phyloP scores from a whole-genome alignment of 345 rosid species.

The Capsella bursapastoris region DNA sequence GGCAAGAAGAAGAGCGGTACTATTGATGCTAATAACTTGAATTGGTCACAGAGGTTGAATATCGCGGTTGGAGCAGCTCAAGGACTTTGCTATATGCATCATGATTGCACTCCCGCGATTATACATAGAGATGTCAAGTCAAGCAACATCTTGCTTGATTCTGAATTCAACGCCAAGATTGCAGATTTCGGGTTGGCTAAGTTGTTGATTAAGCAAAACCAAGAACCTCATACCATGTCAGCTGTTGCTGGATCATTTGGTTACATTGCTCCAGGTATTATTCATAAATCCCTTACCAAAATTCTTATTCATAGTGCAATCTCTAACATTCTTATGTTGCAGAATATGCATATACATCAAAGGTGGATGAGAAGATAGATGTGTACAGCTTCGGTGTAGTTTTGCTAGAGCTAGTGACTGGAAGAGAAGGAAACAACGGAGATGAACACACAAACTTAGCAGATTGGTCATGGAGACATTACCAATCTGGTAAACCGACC shows the following conservation, averaged over 20 bases:
- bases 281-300: too few relatives aligned
- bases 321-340: slow-evolving; percentile 35
- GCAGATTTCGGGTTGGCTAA: slow-evolving; percentile 97
- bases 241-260: slow-evolving; percentile 90
- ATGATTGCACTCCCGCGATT: slow-evolving; percentile 70
- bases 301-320: neutral
- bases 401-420: slow-evolving; percentile 82
- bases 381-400: slow-evolving; percentile 95
- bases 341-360: slow-evolving; percentile 80
- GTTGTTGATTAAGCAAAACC: slow-evolving; percentile 58
- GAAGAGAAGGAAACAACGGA: slow-evolving; percentile 65
- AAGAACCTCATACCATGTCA: slow-evolving; percentile 76
- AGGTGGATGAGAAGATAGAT: slow-evolving; percentile 80
- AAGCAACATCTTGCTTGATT: slow-evolving; percentile 83
- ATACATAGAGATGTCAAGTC: slow-evolving; percentile 92
- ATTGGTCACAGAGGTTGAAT: slow-evolving; percentile 75
- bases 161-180: slow-evolving; percentile 70
- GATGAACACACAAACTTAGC: slow-evolving; percentile 77
- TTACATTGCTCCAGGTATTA: slow-evolving; percentile 85
- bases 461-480: slow-evolving; percentile 86
- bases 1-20: slow-evolving; percentile 48
- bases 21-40: slow-evolving; percentile 40
- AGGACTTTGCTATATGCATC: slow-evolving; percentile 93
- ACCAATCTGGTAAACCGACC: slow-evolving; percentile 52
- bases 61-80: slow-evolving; percentile 85